Percentiles rank a stretch among this genome's conserved stretches.
Evolutionary conservation across 2,329 filamentous ascomycete genomes (phyloP).

Genomic region (Exophiala dermatitidis): DNA sequence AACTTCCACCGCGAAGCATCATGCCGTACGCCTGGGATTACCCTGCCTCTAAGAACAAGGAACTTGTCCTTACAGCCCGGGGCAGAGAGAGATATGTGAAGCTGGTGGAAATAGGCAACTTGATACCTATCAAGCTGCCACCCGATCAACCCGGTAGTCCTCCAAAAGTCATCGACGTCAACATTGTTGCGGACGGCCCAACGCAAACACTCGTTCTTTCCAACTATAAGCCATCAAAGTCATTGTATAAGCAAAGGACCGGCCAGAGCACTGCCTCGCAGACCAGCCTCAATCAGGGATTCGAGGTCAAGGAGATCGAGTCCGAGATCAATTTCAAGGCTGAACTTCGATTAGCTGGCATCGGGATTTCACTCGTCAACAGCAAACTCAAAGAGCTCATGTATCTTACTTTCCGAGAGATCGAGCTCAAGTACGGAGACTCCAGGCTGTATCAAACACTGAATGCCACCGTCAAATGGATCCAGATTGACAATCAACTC

Average conservation of each 20-base stretch:
- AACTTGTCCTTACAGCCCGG: constrained; percentile 73
- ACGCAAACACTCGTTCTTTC: constrained; percentile 91
- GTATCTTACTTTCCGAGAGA: constrained; percentile 86
- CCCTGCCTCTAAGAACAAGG: constrained; percentile 92
- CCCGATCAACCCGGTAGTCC: constrained; percentile 54
- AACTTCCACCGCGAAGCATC: constrained; percentile 85
- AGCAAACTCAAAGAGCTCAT: constrained; percentile 84
- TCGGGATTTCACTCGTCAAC: constrained; percentile 91
- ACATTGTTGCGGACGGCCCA: constrained; percentile 88
- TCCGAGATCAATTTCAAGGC: constrained; percentile 83
- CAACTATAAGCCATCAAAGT: constrained; percentile 88
- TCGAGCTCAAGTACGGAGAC: constrained; percentile 84
- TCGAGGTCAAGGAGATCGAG: constrained; percentile 90
- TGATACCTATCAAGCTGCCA: constrained; percentile 86
- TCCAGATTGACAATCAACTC: constrained; percentile 96
- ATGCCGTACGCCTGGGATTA: constrained; percentile 99
- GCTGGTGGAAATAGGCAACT: constrained; percentile 89
- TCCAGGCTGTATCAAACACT: constrained; percentile 90
- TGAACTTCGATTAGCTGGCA: constrained; percentile 77
- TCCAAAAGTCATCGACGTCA: constrained; percentile 90
- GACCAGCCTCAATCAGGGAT: constrained; percentile 59
- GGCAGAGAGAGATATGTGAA: constrained; percentile 86
- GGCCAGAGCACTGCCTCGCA: constrained; percentile 47
- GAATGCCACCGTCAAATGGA: constrained; percentile 91
- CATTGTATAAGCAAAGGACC: constrained; percentile 68